Evolutionary conservation across 345 rosid species (phyloP).

Genomic region (Syzygium aqueum): DNA sequence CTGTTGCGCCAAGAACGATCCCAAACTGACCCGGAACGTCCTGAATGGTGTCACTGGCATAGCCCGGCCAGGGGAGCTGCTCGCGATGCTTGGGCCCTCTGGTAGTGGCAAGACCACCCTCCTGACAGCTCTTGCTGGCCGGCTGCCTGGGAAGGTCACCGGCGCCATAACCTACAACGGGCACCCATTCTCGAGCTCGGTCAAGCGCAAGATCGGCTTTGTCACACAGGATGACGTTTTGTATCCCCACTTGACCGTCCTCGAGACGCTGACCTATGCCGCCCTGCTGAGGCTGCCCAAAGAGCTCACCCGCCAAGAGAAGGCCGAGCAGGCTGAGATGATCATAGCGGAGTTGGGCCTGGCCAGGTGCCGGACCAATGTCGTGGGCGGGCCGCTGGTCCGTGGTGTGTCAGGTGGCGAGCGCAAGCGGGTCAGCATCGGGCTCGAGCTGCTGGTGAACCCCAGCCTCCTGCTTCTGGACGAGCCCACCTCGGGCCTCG

Average conservation of each 20-base stretch:
- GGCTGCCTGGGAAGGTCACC: slow-evolving; percentile 58
- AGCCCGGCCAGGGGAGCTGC: slow-evolving; percentile 73
- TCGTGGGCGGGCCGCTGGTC: slow-evolving; percentile 68
- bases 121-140: slow-evolving; percentile 70
- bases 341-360: slow-evolving; percentile 70
- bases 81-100: slow-evolving; percentile 95
- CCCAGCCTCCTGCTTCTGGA: slow-evolving; percentile 81
- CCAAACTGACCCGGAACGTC: slow-evolving; percentile 40
- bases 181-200: slow-evolving; percentile 51
- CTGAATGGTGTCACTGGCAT: slow-evolving; percentile 79
- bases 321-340: slow-evolving; percentile 55
- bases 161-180: slow-evolving; percentile 65
- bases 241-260: slow-evolving; percentile 79
- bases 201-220: slow-evolving; percentile 75
- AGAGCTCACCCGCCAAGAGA: slow-evolving; percentile 44
- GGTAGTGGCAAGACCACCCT: slow-evolving; percentile 95
- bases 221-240: slow-evolving; percentile 81
- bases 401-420: slow-evolving; percentile 92
- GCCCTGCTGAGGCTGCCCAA: slow-evolving; percentile 74
- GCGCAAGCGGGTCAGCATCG: slow-evolving; percentile 82
- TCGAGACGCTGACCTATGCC: slow-evolving; percentile 66
- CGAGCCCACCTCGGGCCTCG: slow-evolving; percentile 92
- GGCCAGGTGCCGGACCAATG: slow-evolving; percentile 41
- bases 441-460: slow-evolving; percentile 83
- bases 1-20: slow-evolving; percentile 28